Evolutionary conservation across 805 yeast genomes (phyloP), one percentile per base, ranked within the genome.

Genomic region (Candida orba): DNA sequence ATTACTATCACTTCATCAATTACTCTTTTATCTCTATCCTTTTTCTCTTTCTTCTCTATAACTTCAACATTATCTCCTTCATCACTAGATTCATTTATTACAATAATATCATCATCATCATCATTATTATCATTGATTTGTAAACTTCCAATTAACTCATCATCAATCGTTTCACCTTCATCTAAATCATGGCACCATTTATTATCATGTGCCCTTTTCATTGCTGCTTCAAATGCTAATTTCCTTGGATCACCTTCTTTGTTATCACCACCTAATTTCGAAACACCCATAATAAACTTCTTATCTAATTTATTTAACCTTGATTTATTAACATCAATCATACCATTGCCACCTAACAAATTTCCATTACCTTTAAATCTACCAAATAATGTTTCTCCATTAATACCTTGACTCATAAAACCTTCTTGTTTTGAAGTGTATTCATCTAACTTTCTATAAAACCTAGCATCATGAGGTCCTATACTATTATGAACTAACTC

Each of bases 391-490:
- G 25, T 34, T 20, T 36, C 40, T 6, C 51, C 52, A 15, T 42
- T 35, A 2, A 40, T 34, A 0, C 73, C 72, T 25, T 66, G 64
- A 34, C 63, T 46, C 50, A 71, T 72, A 36, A 73, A 56, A 8
- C 67, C 64, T 41, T 68, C 69, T 53, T 65, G 48, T 37, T 50
- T 54, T 2, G 33, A 37, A 6, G 37, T 75, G 34, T 84, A 66
- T 46, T 75, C 78, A 43, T 84, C 91, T 50, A 88, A 60, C 40
- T 72, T 71, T 40, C 66, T 65, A 58, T 86, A 86, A 57, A 91
- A 91, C 46, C 64, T 64, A 3, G 65, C 73, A 65, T 91, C 83
- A 58, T 91, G 98, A 0, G 95, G 84, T 0, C 96, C 96, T 54
- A 67, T 67, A 18, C 70, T 58, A 59, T 88, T 90, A 59, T 91